Conservation (phyloP, 2,329 filamentous ascomycete genomes). For the Dactylellina parvicollis region DNA sequence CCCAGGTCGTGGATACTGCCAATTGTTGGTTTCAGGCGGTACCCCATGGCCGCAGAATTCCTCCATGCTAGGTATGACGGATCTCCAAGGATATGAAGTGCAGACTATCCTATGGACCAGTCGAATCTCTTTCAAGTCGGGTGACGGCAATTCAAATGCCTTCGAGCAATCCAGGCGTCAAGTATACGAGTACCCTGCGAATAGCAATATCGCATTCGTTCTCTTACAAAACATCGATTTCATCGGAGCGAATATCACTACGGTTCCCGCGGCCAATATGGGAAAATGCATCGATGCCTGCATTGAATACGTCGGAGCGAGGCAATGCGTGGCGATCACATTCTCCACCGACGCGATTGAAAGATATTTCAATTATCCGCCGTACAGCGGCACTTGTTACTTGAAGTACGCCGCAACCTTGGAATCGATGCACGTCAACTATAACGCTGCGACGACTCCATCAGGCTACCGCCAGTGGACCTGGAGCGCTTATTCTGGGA, state of each 20-base stretch:
- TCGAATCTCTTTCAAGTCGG: too few relatives aligned
- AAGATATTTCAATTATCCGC: too few relatives aligned
- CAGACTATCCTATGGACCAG: neutral
- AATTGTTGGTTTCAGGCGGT: neutral
- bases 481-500: neutral
- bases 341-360: neutral
- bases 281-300: neutral
- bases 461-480: too few relatives aligned
- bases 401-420: too few relatives aligned
- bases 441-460: neutral
- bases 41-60: neutral
- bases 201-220: neutral
- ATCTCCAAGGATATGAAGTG: neutral
- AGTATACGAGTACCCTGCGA: neutral
- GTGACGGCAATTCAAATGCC: too few relatives aligned
- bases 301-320: neutral
- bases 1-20: neutral
- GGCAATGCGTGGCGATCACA: neutral
- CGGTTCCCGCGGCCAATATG: neutral
- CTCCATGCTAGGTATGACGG: neutral
- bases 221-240: neutral
- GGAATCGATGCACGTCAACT: neutral
- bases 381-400: too few relatives aligned
- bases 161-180: too few relatives aligned
- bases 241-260: neutral